Base-by-base conservation (phyloP, 805 yeast genomes). In the Dipodascopsis uninucleata region DNA sequence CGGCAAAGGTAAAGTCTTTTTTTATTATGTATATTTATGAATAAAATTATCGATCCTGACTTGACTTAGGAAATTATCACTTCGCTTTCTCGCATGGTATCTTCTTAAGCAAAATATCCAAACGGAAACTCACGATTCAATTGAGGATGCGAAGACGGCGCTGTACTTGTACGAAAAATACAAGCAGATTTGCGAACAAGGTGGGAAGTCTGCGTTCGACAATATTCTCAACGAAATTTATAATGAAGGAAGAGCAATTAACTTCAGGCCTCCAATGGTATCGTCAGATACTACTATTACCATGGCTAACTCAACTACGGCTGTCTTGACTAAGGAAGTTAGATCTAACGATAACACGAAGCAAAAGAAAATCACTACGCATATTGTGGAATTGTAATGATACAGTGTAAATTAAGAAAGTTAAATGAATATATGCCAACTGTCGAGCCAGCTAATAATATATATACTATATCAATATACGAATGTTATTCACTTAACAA, bases 61-160 rank as follows among this genome's bases (percentile, higher is more conserved):
- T 5, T 28, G 45, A 17, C 45, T 22, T 14, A 39, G 58, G 48
- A 82, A 79, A 49, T 70, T 93, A 28, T 85, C 96, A 3, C 73
- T 93, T 56, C 82, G 90, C 60, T 93, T 87, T 61, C 68, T 93
- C 61, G 87, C 95, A 9, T 88, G 88, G 74, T 78, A 79, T 23
- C 71, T 90, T 36, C 70, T 93, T 41, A 76, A 75, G 26, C 80
- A 78, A 50, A 75, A 79, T 38, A 95, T 94, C 25, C 99, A 93
- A 63, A 79, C 79, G 2, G 95, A 93, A 1, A 90, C 90, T 60
- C 99, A 93, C 65, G 97, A 94, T 62, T 90, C 97, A 0, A 88
- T 93, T 35, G 98, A 93, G 60, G 99, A 93, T 68, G 97, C 99
- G 0, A 69, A 72, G 45, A 82, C 94, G 8, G 97, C 99, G 0